phyloP scores from a whole-genome alignment of 495 filamentous ascomycete species.

The Amniculicola lignicola region DNA sequence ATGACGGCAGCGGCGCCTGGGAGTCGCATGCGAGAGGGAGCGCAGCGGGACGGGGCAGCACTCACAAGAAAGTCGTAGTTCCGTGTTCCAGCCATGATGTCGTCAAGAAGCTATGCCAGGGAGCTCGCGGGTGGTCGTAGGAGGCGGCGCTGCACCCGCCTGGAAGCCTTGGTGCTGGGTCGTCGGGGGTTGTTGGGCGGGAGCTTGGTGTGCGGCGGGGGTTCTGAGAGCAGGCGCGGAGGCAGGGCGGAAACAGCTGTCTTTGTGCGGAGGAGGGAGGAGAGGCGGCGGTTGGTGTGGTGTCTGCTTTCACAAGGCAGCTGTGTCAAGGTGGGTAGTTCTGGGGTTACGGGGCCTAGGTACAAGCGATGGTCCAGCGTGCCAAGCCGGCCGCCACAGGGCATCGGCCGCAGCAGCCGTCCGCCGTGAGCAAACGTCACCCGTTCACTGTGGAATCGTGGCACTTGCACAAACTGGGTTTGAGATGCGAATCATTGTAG shows the following conservation, averaged over 20 bases:
- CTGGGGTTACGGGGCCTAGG: not conserved
- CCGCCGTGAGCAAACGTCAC: not conserved
- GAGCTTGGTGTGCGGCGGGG: not conserved
- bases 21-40: not conserved
- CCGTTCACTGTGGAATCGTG: no score
- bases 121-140: conserved; percentile 5
- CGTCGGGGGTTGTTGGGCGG: not conserved
- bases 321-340: conserved; percentile 5
- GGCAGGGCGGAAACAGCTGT: not conserved
- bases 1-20: not conserved
- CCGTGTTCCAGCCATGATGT: conserved; percentile 86
- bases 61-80: conserved; percentile 98
- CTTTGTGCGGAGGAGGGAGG: not conserved
- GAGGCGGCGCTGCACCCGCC: conserved; percentile 22
- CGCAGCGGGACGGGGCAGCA: conserved; percentile 13
- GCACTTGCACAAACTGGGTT: no score
- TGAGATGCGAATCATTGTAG: no score
- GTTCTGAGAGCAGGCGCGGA: not conserved
- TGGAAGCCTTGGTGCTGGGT: conserved; percentile 13
- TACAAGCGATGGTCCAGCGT: no score
- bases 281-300: not conserved
- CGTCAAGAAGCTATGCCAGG: conserved; percentile 25
- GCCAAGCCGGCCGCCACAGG: no score
- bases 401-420: no score
- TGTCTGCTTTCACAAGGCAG: conserved; percentile 29